Evolutionary conservation across 1,284 basidiomycete genomes (phyloP), one percentile per base, ranked within the genome.

Genomic region (Trametes pubescens): DNA sequence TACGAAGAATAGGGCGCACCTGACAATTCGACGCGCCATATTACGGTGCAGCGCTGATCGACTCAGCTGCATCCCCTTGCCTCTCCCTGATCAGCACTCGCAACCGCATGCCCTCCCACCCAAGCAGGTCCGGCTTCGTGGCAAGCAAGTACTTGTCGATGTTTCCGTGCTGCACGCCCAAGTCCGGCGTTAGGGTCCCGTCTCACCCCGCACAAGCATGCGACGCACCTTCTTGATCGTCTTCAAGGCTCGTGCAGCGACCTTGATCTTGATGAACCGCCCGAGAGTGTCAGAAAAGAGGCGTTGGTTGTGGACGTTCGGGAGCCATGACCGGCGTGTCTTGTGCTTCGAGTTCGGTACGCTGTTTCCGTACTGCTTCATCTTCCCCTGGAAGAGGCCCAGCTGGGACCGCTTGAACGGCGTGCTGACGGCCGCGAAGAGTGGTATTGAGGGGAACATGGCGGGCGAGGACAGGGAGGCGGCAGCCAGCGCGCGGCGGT

Each of bases 261-360:
- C 77, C 72, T 92, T 92, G 26, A 94, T 77, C 61, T 81, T 81
- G 5, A 95, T 69, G 51, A 79, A 79, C 57, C 82, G 75, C 34
- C 83, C 84, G 47, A 95, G 76, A 1, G 86, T 76, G 18, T 91
- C 89, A 9, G 91, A 93, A 67, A 79, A 84, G 51, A 95, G 71
- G 2, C 86, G 84, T 75, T 94, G 93, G 62, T 80, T 80, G 69
- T 94, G 92, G 21, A 94, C 82, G 77, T 98, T 98, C 26, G 95
- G 93, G 29, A 93, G 80, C 95, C 95, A 98, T 49, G 88, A 86
- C 49, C 95, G 82, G 55, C 93, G 89, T n/a, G 96, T 96, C 80
- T 96, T 96, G 76, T 91, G 86, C 75, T 93, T 89, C 24, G 95
- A 97, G 77, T 94, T 92, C 0, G 95, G 94, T 57, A 96, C 93